Evolutionary conservation across 306 rosid species (phyloP).

Genomic region (Coriaria nepalensis): DNA sequence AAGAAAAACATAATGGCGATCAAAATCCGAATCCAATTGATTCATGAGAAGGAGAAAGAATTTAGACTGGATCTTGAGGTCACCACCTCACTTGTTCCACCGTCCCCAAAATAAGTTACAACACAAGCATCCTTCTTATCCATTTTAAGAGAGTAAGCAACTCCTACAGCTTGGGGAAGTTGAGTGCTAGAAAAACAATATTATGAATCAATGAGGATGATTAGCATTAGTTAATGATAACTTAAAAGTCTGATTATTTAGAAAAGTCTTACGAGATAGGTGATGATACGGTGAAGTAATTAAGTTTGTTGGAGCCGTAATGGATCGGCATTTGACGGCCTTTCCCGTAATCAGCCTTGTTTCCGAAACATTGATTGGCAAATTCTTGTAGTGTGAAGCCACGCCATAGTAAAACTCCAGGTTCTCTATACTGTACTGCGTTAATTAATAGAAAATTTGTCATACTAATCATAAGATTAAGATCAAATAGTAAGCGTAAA

Average conservation of each 20-base stretch:
- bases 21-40: neutral
- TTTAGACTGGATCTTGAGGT: neutral
- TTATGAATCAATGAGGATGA: neutral
- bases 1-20: slow-evolving; percentile 7
- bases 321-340: slow-evolving; percentile 77
- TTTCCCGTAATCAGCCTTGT: slow-evolving; percentile 44
- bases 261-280: slow-evolving; percentile 48
- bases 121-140: slow-evolving; percentile 44
- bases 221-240: neutral
- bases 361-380: slow-evolving; percentile 54
- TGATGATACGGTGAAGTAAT: slow-evolving; percentile 59
- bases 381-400: slow-evolving; percentile 65
- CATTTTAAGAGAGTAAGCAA: slow-evolving; percentile 65
- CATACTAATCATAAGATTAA: no score
- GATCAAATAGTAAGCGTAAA: no score
- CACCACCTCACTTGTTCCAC: slow-evolving; percentile 61
- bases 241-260: neutral
- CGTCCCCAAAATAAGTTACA: slow-evolving; percentile 52
- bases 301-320: slow-evolving; percentile 48
- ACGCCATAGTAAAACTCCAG: slow-evolving; percentile 65
- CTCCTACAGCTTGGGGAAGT: slow-evolving; percentile 67
- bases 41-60: neutral
- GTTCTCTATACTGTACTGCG: slow-evolving; percentile 77
- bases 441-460: no score
- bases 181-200: slow-evolving; percentile 36